Evolutionary conservation across 2,329 filamentous ascomycete genomes (phyloP).

Genomic region (Epichloe sp.): DNA sequence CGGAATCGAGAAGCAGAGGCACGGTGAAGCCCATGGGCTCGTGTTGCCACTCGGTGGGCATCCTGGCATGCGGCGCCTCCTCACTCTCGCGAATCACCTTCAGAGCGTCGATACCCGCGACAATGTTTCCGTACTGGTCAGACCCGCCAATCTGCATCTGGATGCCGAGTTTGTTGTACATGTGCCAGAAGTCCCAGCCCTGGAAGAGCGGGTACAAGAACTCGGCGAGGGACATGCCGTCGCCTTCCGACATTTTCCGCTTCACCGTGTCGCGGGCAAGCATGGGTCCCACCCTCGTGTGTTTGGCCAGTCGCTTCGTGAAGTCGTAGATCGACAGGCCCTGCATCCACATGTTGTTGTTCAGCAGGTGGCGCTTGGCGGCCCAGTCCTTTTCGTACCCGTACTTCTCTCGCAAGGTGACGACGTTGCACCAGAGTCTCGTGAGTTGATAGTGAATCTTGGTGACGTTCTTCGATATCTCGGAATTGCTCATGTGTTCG

Average conservation of each 20-base stretch:
- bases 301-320: slow-evolving; percentile 57
- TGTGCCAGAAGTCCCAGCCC: slow-evolving; percentile 91
- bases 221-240: slow-evolving; percentile 89
- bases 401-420: slow-evolving; percentile 49
- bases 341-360: slow-evolving; percentile 79
- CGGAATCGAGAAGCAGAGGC: slow-evolving; percentile 72
- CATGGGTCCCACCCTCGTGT: slow-evolving; percentile 74
- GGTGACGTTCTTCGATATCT: slow-evolving; percentile 49
- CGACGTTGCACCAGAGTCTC: slow-evolving; percentile 62
- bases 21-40: slow-evolving; percentile 78
- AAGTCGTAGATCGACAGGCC: slow-evolving; percentile 61
- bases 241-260: slow-evolving; percentile 67
- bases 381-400: slow-evolving; percentile 50
- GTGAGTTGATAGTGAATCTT: slow-evolving; percentile 58
- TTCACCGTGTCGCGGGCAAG: slow-evolving; percentile 83
- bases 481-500: slow-evolving; percentile 34
- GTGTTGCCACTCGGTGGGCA: slow-evolving; percentile 30
- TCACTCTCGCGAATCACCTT: slow-evolving; percentile 56
- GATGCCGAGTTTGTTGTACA: slow-evolving; percentile 54
- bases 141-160: slow-evolving; percentile 89
- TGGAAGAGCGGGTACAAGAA: slow-evolving; percentile 90
- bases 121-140: slow-evolving; percentile 94
- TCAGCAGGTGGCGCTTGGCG: slow-evolving; percentile 55
- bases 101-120: slow-evolving; percentile 75
- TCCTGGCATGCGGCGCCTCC: slow-evolving; percentile 26